Percentiles rank a stretch among this genome's conserved stretches.
phyloP scores from a whole-genome alignment of 208 protist species.

The Acanthamoeba comandoni region DNA sequence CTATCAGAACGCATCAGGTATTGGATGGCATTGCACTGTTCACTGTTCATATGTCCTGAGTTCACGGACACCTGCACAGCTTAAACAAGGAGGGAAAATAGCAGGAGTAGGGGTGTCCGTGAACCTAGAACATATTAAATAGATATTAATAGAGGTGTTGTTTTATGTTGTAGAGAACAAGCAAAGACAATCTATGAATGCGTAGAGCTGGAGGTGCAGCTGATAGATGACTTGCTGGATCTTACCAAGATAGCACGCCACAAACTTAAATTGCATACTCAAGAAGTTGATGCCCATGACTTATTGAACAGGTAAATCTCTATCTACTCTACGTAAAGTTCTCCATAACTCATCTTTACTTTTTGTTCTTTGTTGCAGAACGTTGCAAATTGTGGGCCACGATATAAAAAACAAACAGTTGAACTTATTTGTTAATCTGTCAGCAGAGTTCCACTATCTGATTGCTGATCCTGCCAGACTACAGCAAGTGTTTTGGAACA shows the following conservation, averaged over 20 bases:
- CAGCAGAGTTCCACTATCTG: neutral
- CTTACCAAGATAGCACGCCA: slow-evolving; percentile 50
- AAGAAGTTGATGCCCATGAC: slow-evolving; percentile 3
- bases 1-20: no score
- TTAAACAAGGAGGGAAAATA: no score
- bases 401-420: slow-evolving; percentile 8
- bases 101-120: no score
- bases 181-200: neutral
- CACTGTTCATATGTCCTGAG: no score
- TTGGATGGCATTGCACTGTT: neutral
- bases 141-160: neutral
- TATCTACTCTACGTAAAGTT: no score
- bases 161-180: neutral
- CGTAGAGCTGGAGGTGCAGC: slow-evolving; percentile 58
- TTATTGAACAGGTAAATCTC: neutral
- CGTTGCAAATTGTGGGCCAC: slow-evolving; percentile 35
- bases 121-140: no score
- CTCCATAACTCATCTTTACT: no score
- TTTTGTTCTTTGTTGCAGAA: no score
- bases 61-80: no score
- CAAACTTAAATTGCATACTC: slow-evolving; percentile 32
- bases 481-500: slow-evolving; percentile 25
- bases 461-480: slow-evolving; percentile 2
- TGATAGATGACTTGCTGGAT: slow-evolving; percentile 71
- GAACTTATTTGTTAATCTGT: neutral